These are phyloP conservation scores for Picocystis salinarum DNA, from an alignment of 139 green algal species.

Conservation along the genomic window DNA sequence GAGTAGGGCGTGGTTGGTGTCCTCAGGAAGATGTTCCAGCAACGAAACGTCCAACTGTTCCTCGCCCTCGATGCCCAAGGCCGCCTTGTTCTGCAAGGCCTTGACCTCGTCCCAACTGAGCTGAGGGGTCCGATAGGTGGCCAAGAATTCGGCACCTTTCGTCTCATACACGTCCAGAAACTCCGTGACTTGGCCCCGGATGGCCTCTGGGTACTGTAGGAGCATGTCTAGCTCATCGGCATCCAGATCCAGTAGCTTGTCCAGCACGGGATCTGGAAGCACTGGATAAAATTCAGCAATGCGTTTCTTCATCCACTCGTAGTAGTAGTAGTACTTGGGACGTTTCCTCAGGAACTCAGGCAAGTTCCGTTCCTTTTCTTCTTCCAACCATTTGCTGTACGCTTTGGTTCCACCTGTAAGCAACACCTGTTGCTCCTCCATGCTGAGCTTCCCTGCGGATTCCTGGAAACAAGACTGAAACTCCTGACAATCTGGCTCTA, in stretches of 20 bases:
- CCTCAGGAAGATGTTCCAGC: not conserved
- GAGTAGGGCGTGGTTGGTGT: constrained; percentile 13
- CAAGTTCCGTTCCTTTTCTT: not conserved
- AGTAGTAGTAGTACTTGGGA: constrained; percentile 56
- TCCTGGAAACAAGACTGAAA: too few species aligned
- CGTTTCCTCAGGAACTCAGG: constrained; percentile 29
- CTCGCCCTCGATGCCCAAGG: not conserved
- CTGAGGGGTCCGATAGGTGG: constrained; percentile 10
- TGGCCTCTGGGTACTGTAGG: constrained; percentile 33
- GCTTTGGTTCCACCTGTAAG: too few species aligned
- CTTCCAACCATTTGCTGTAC: constrained; percentile 4
- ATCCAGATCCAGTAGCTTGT: constrained; percentile 45
- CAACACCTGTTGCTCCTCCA: too few species aligned
- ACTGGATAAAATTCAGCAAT: constrained; percentile 19
- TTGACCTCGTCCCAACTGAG: constrained; percentile 38
- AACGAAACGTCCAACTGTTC: constrained; percentile 1
- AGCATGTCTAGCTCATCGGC: constrained; percentile 52
- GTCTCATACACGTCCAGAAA: constrained; percentile 19
- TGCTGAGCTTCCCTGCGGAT: too few species aligned
- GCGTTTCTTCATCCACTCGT: constrained; percentile 45
- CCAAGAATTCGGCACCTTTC: constrained; percentile 9
- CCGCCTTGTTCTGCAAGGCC: constrained; percentile 9
- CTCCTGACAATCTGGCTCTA: too few species aligned
- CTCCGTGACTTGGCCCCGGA: constrained; percentile 15
- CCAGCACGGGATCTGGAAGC: constrained; percentile 40